Evolutionary conservation across 2,329 filamentous ascomycete species (phyloP), one percentile per base, ranked within the genome.

Genomic region (Albifimbria verrucaria): DNA sequence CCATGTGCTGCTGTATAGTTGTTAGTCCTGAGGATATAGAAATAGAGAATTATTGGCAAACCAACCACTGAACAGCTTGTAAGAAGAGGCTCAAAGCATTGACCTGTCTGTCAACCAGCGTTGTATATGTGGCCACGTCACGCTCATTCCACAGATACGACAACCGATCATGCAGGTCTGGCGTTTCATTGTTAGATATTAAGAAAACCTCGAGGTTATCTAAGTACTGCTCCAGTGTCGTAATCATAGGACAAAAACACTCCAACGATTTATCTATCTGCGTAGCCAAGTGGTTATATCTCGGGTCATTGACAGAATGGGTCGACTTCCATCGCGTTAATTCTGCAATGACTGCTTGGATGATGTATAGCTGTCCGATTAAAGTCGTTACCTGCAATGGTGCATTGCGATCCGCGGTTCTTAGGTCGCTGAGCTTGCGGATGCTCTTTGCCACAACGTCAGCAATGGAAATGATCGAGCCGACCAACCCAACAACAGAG

Each of bases 141-240:
- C 22, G 21, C n/a, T 46, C 43, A n/a, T 46, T 46, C 43, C 22
- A 46, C 43, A 46, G n/a, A n/a, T 46, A 46, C 22, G 43, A 21
- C 9, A n/a, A n/a, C 20, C 17, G 7, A 21, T 43, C 17, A 7
- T 43, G 41, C 20, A 21, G 20, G 9, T 18, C 20, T 18, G 15
- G 39, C n/a, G 7, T 7, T 43, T 43, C 15, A 7, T 9, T 10
- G 39, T n/a, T n/a, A n/a, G 39, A 21, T 9, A n/a, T 43, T 9
- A 7, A 43, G n/a, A 43, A n/a, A 22, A n/a, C 21, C 18, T 46
- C 43, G 15, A 46, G 9, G 21, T 46, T 24, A 24, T 46, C 22
- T 5, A 46, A 10, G 24, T 46, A 46, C 21, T 46, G n/a, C n/a
- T 46, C 15, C 21, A 46, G 22, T 22, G 43, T 22, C 12, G n/a